Conservation (phyloP, 441 rosid genomes). For the Populus hybrid region DNA sequence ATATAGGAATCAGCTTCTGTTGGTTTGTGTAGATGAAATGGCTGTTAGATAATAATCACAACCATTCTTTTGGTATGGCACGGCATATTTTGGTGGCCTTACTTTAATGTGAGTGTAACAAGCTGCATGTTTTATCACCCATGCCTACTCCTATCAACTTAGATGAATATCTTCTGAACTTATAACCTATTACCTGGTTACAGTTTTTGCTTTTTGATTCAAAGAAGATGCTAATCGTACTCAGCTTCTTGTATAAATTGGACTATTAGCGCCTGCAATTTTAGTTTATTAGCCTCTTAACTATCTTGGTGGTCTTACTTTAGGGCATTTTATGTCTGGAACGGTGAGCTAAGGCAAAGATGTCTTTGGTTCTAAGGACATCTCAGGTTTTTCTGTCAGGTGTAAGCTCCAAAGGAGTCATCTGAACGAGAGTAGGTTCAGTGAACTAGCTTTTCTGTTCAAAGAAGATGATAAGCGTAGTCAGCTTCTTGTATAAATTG, state of each 20-base stretch:
- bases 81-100: neutral
- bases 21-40: neutral
- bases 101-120: neutral
- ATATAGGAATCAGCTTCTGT: neutral
- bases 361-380: neutral
- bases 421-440: neutral
- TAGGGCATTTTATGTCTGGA: neutral
- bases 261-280: neutral
- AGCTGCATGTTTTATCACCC: neutral
- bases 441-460: neutral
- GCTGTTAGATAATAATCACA: neutral
- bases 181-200: slow-evolving; percentile 2
- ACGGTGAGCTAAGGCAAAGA: neutral
- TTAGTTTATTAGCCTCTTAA: neutral
- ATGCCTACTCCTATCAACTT: neutral
- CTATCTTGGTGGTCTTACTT: neutral
- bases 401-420: neutral
- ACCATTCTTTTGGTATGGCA: neutral
- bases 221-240: neutral
- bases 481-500: neutral
- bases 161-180: slow-evolving; percentile 13
- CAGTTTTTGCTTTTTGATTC: neutral
- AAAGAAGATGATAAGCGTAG: neutral
- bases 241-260: neutral
- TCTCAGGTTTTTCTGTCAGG: neutral